Evolutionary conservation across 2,329 filamentous ascomycete genomes (phyloP), one percentile per base, ranked within the genome.

Genomic region (Aureobasidium mangrovei): DNA sequence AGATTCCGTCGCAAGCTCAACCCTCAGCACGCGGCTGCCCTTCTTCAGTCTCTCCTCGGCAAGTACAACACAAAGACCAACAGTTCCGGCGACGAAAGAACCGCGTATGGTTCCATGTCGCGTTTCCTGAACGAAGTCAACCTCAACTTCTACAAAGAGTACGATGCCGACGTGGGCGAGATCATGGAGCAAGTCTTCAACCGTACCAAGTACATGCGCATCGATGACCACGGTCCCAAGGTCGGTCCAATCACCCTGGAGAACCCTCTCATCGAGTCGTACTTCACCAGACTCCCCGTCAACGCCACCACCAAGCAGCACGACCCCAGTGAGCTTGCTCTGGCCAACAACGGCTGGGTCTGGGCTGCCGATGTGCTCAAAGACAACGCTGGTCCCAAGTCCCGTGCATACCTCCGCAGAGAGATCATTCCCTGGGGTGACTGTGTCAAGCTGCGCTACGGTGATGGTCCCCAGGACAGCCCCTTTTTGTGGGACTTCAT

Each of bases 381-480:
- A 41, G 93, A 98, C 72, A 93, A 97, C 64, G 93, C 93, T 31
- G 94, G 94, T 0, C 86, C 90, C 0, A 77, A 87, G 44, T 95
- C 91, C 7, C 84, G 85, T 54, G 90, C 91, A n/a, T 98, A 98
- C 65, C 79, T 98, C n/a, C 82, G 89, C 51, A 82, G 93, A 61
- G 90, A 98, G 69, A 89, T 98, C 57, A 97, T 98, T 61, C 87
- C 96, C 31, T 98, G 93, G 93, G 91, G 91, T 10, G 93, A 98
- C 67, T 98, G 94, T 67, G 93, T 97, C 59, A 98, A 98, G 74
- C 78, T 98, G 52, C 84, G 93, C 18, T 98, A 97, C 65, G 93
- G 93, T 33, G 78, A 75, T 28, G 77, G 82, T 0, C 86, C 85
- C 0, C 72, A 91, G 52, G 93, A 97, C 67, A 97, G 85, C 63